Conservation (phyloP, 139 green algal genomes). For the Chlorella sp. region DNA sequence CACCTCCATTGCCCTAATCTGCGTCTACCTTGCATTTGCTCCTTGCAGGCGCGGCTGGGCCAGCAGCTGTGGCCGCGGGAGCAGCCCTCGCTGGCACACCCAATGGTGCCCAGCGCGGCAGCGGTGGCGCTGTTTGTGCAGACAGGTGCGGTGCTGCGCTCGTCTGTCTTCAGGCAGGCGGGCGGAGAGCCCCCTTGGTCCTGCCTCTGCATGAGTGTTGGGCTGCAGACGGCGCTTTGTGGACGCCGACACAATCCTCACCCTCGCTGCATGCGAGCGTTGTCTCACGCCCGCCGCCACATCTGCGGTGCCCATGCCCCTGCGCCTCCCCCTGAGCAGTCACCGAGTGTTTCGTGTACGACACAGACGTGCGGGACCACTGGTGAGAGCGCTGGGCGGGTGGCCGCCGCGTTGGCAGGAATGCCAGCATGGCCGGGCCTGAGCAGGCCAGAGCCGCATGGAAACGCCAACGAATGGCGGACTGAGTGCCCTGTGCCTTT, state of each 20-base stretch:
- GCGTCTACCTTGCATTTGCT: too few relatives aligned
- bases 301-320: neutral
- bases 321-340: constrained; percentile 15
- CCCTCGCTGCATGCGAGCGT: neutral
- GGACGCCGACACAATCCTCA: too few relatives aligned
- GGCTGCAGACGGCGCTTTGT: too few relatives aligned
- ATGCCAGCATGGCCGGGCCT: too few relatives aligned
- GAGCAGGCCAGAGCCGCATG: too few relatives aligned
- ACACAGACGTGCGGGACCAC: constrained; percentile 63
- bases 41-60: constrained; percentile 78
- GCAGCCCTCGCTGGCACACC: constrained; percentile 51
- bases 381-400: too few relatives aligned
- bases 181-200: neutral
- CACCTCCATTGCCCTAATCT: too few relatives aligned
- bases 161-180: neutral
- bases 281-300: neutral
- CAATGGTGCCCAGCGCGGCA: constrained; percentile 41
- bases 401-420: too few relatives aligned
- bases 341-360: constrained; percentile 50
- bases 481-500: too few relatives aligned
- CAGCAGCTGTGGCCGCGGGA: constrained; percentile 80
- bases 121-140: constrained; percentile 59
- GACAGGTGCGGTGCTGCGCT: constrained; percentile 5
- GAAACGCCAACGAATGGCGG: too few relatives aligned
- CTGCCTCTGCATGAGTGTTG: neutral